These are phyloP conservation scores for Cerrena zonata DNA, from an alignment of 1,284 basidiomycete species.

Conservation along the genomic window DNA sequence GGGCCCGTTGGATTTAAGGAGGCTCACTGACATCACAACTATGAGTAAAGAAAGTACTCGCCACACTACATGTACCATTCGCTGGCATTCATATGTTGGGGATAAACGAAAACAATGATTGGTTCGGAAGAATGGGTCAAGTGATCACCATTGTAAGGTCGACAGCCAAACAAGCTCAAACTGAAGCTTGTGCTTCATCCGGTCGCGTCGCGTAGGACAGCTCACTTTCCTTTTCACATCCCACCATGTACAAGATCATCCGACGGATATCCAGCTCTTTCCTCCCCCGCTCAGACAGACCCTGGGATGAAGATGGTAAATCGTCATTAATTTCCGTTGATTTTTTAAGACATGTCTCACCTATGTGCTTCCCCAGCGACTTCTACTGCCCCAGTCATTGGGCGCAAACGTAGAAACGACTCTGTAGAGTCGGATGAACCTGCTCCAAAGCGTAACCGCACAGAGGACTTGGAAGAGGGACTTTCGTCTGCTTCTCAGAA, in stretches of 20 bases:
- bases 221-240: neutral
- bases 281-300: conserved; percentile 62
- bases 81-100: too few relatives aligned
- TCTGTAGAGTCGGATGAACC: conserved; percentile 42
- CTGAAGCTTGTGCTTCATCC: neutral
- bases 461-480: conserved; percentile 20
- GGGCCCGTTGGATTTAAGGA: too few relatives aligned
- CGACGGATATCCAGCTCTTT: conserved; percentile 67
- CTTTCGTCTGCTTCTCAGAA: conserved; percentile 16
- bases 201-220: neutral
- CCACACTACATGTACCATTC: too few relatives aligned
- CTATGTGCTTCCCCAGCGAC: conserved; percentile 43
- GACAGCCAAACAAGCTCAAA: conserved; percentile 7
- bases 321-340: conserved; percentile 14
- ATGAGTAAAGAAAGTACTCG: too few relatives aligned
- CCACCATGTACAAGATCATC: conserved; percentile 64
- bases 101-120: too few relatives aligned
- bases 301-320: conserved; percentile 72
- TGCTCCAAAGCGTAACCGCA: conserved; percentile 39
- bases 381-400: conserved; percentile 63
- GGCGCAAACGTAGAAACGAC: conserved; percentile 60
- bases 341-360: conserved; percentile 16
- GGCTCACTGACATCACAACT: too few relatives aligned
- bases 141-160: neutral
- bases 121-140: neutral